phyloP scores from a whole-genome alignment of 2,329 filamentous ascomycete genomes.

The Lasiodiplodia hormozganensis region DNA sequence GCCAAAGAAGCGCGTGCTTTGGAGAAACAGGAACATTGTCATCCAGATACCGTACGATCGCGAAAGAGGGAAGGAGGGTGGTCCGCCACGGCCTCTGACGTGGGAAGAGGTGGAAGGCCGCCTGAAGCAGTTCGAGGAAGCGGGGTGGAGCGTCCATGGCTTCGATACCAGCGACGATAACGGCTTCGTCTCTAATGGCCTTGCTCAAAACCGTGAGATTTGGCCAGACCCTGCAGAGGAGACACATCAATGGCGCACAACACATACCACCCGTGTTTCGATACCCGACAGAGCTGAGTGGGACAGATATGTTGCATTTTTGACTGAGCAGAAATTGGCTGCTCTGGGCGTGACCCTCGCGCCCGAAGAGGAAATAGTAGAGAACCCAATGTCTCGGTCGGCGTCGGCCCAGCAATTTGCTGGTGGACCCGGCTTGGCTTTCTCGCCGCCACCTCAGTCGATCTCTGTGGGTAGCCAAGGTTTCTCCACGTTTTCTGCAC shows the following conservation, averaged over 20 bases:
- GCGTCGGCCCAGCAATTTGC: constrained; percentile 67
- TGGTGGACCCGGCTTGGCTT: constrained; percentile 71
- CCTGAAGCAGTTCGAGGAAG: constrained; percentile 69
- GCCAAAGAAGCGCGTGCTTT: constrained; percentile 52
- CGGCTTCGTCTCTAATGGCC: constrained; percentile 30
- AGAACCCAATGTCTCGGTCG: constrained; percentile 71
- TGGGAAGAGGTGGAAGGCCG: constrained; percentile 65
- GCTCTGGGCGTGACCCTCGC: constrained; percentile 86
- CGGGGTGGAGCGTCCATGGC: constrained; percentile 72
- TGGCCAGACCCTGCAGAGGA: constrained; percentile 62
- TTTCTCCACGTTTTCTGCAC: constrained; percentile 41
- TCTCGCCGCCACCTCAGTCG: constrained; percentile 83
- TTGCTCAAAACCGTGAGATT: constrained; percentile 67
- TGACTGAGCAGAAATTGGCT: constrained; percentile 90
- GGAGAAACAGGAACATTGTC: constrained; percentile 54
- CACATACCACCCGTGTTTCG: constrained; percentile 65
- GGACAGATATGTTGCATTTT: constrained; percentile 80
- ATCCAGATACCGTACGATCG: constrained; percentile 54
- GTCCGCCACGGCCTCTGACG: constrained; percentile 52
- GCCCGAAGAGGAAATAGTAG: constrained; percentile 73
- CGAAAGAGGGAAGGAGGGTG: constrained; percentile 49
- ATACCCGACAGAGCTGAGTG: constrained; percentile 76
- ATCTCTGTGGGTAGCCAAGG: constrained; percentile 78
- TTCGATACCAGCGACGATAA: constrained; percentile 66
- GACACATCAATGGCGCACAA: constrained; percentile 59